Evolutionary conservation across 192 early-diverging fungal genomes (phyloP).

Genomic region (Coemansia sp.): DNA sequence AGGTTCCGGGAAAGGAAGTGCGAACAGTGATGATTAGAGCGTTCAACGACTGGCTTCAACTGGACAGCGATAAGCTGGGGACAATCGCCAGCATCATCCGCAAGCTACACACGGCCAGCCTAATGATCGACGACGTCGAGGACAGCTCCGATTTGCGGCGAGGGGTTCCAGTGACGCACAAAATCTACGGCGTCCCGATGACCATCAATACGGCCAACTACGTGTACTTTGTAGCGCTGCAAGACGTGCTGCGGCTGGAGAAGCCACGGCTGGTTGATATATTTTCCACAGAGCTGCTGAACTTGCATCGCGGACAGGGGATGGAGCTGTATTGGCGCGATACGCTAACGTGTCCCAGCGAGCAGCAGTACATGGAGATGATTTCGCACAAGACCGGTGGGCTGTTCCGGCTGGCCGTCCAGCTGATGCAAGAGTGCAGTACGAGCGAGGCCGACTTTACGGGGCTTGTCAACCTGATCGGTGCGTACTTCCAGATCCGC

Average conservation of each 20-base stretch:
- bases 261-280: slow-evolving; percentile 72
- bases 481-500: slow-evolving; percentile 94
- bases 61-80: slow-evolving; percentile 64
- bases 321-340: slow-evolving; percentile 98
- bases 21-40: slow-evolving; percentile 88
- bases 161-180: slow-evolving; percentile 91
- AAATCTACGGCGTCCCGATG: slow-evolving; percentile 88
- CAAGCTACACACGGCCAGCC: slow-evolving; percentile 92
- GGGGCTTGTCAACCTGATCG: slow-evolving; percentile 79
- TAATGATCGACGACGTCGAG: slow-evolving; percentile 97
- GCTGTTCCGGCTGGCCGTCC: slow-evolving; percentile 88
- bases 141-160: slow-evolving; percentile 87
- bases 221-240: slow-evolving; percentile 90
- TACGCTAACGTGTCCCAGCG: slow-evolving; percentile 82
- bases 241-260: slow-evolving; percentile 65
- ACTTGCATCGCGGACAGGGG: slow-evolving; percentile 93
- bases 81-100: slow-evolving; percentile 80
- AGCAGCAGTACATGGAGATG: slow-evolving; percentile 93
- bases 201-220: slow-evolving; percentile 98
- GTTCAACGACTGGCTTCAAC: slow-evolving; percentile 85
- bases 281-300: slow-evolving; percentile 89
- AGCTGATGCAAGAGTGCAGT: slow-evolving; percentile 85
- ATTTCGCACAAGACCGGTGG: slow-evolving; percentile 97
- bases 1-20: slow-evolving; percentile 91
- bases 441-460: slow-evolving; percentile 64